Conservation (phyloP, 2,329 filamentous ascomycete genomes). For the Fusarium liriodendri region DNA sequence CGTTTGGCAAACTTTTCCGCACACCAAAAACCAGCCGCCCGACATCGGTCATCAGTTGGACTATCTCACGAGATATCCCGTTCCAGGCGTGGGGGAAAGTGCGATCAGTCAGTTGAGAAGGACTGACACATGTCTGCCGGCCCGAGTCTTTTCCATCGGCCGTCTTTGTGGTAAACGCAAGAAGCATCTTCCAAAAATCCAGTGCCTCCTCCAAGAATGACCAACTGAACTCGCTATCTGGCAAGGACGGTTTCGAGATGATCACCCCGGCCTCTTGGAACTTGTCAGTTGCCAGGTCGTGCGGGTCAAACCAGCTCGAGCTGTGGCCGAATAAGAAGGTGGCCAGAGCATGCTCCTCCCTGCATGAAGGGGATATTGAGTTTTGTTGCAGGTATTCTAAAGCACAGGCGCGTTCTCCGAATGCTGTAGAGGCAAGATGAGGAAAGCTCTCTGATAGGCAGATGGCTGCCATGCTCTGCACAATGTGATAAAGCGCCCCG, state of each 20-base stretch:
- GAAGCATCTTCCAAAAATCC: background rate
- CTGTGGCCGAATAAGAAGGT: background rate
- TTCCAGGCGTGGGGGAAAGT: background rate
- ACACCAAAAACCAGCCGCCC: background rate
- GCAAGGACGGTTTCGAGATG: background rate
- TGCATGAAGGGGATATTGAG: background rate
- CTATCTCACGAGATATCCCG: background rate
- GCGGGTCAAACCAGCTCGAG: background rate
- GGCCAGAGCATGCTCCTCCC: background rate
- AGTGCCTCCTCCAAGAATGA: background rate
- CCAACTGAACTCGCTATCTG: background rate
- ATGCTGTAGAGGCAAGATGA: background rate
- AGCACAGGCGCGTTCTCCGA: background rate
- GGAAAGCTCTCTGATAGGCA: background rate
- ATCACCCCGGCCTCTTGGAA: background rate
- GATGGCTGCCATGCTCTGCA: background rate
- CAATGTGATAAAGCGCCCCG: background rate
- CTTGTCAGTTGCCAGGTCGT: background rate
- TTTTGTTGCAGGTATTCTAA: background rate
- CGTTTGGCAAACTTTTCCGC: background rate
- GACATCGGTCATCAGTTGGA: background rate
- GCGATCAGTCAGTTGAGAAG: background rate
- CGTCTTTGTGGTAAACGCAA: background rate
- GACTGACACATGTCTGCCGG: background rate
- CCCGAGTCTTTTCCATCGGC: background rate